Conservation (phyloP, 139 green algal genomes). For the Astrephomene gubernaculifera region DNA sequence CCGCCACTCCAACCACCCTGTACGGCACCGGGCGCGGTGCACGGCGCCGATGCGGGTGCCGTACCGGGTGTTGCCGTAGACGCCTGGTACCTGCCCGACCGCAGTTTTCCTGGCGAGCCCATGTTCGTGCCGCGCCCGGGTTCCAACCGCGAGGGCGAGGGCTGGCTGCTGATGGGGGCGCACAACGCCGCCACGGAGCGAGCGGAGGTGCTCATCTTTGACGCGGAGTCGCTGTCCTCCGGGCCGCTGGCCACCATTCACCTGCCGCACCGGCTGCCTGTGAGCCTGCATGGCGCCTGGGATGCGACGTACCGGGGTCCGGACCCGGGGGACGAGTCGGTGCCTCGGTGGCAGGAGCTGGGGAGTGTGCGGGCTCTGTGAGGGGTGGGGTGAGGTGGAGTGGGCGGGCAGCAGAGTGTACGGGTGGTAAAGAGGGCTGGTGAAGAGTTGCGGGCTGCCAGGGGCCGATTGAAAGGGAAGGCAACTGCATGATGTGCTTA, state of each 20-base stretch:
- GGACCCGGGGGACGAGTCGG: not conserved
- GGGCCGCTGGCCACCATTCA: conserved; percentile 68
- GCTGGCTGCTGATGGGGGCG: conserved; percentile 74
- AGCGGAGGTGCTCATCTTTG: conserved; percentile 62
- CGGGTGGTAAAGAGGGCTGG: too few species aligned
- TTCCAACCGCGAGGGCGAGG: conserved; percentile 70
- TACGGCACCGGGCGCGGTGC: not conserved
- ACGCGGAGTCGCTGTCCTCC: conserved; percentile 50
- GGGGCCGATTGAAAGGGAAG: not conserved
- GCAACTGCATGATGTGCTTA: conserved; percentile 7
- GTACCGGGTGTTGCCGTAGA: conserved; percentile 6
- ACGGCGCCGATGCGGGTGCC: not conserved
- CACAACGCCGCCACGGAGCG: conserved; percentile 64
- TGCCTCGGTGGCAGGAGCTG: conserved; percentile 27
- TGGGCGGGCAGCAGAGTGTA: not conserved
- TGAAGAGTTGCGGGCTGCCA: too few species aligned
- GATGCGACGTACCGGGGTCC: not conserved
- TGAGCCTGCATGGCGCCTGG: conserved; percentile 72
- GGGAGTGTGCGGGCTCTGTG: not conserved
- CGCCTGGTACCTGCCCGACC: conserved; percentile 51
- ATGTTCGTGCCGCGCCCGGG: conserved; percentile 73
- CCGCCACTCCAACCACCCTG: not conserved
- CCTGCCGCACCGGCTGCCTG: conserved; percentile 69
- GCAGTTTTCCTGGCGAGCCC: conserved; percentile 74
- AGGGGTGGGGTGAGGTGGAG: not conserved